These are phyloP conservation scores for Fomitopsis serialis DNA, from an alignment of 768 basidiomycete genomes.

Conservation along the genomic window DNA sequence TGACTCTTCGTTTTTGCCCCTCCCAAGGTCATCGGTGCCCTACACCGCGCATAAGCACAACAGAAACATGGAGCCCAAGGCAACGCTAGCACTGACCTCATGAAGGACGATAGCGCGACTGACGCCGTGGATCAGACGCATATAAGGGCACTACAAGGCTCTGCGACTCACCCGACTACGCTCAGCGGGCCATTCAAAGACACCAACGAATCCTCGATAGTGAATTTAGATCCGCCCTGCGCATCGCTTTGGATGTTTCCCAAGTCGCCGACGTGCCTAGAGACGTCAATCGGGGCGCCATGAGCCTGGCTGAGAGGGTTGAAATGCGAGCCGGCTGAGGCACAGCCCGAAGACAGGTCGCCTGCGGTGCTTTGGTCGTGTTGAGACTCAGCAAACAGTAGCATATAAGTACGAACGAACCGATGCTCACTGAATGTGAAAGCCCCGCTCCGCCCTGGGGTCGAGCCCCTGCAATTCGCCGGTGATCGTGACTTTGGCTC, in stretches of 20 bases:
- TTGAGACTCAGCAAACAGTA: background rate
- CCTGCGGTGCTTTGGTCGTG: slow-evolving; percentile 32
- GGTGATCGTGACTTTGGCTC: slow-evolving; percentile 52
- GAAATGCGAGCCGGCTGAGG: slow-evolving; percentile 70
- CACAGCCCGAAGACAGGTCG: slow-evolving; percentile 61
- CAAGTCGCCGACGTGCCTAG: slow-evolving; percentile 70
- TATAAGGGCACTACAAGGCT: background rate
- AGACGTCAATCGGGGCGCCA: slow-evolving; percentile 50
- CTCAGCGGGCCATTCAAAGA: slow-evolving; percentile 63
- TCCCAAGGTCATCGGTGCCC: slow-evolving; percentile 80
- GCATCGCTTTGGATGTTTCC: slow-evolving; percentile 68
- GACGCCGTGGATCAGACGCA: slow-evolving; percentile 1
- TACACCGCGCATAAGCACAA: slow-evolving; percentile 14
- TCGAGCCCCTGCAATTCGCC: slow-evolving; percentile 60
- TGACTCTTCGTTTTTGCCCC: slow-evolving; percentile 60
- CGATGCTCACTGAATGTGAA: slow-evolving; percentile 71
- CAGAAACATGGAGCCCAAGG: background rate
- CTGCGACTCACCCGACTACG: slow-evolving; percentile 56
- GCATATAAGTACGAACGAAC: background rate
- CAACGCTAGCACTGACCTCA: slow-evolving; percentile 35
- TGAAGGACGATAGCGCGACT: slow-evolving; percentile 76
- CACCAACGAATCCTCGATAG: slow-evolving; percentile 53
- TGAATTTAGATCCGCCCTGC: slow-evolving; percentile 51
- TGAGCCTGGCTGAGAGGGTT: slow-evolving; percentile 66
- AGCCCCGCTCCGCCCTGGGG: slow-evolving; percentile 56